Evolutionary conservation across 2,329 filamentous ascomycete species (phyloP), one percentile per base, ranked within the genome.

Genomic region (Neofusicoccum kwambonambiense): DNA sequence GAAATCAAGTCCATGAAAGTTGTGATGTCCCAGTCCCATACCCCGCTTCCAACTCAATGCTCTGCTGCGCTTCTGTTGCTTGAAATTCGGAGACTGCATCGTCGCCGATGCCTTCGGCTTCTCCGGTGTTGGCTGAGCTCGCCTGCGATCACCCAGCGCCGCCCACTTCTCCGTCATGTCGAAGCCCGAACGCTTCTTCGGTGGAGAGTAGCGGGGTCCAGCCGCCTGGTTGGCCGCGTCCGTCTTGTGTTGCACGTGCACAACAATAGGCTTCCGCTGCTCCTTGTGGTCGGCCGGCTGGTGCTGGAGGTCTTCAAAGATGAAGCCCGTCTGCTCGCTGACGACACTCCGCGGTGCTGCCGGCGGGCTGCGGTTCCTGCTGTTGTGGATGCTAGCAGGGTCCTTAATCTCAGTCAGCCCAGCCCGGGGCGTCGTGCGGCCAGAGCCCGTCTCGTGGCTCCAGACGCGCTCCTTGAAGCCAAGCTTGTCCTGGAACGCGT

Each of bases 61-160:
- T 69, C 76, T 67, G 72, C 75, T 77, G 65, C 77, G 75, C 76
- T 78, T 79, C 65, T 73, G 71, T 34, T 57, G 56, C 68, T 75
- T 72, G 65, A 73, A 74, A 67, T 62, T 70, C 41, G 76, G 73
- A 37, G 73, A 70, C 58, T 74, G 69, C 65, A 70, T 66, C 63
- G 74, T 70, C 66, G 68, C 69, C 50, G 73, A 65, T 50, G 70
- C 68, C 66, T 73, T 81, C 64, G 76, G 75, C 71, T 81, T 81
- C 71, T 64, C 44, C 49, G 75, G 83, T 67, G 61, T 64, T 50
- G 84, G 73, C 84, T 86, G 65, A 87, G 70, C 91, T 67, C 93
- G 89, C 64, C 94, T 87, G 72, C 90, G 90, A 75, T 96, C 90
- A 68, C 94, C 94, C 56, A 98, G 83, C 12, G 88, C 91, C 27